Conservation (phyloP, 495 filamentous ascomycete species). For the Corynascus novoguineensis region DNA sequence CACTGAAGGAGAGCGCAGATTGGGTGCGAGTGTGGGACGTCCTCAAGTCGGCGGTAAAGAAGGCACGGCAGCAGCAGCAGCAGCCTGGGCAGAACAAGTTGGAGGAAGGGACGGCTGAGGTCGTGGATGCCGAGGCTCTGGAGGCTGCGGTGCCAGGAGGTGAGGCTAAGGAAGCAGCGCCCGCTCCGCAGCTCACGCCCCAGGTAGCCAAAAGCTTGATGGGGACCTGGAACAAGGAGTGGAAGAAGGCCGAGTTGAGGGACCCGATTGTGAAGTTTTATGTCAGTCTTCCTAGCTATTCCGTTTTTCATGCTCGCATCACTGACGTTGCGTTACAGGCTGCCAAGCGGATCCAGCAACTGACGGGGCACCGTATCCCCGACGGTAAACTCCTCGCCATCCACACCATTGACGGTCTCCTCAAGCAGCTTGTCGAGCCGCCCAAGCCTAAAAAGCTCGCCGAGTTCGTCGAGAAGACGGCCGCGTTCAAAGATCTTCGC, state of each 20-base stretch:
- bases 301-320: not conserved
- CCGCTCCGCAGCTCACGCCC: conserved; percentile 9
- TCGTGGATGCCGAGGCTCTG: not conserved
- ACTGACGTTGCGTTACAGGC: conserved; percentile 43
- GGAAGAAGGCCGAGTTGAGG: conserved; percentile 51
- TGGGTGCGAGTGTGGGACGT: conserved; percentile 5
- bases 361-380: conserved; percentile 66
- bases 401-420: conserved; percentile 50
- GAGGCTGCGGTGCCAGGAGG: not conserved
- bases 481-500: conserved; percentile 46
- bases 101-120: not conserved
- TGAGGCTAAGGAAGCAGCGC: not conserved
- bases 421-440: conserved; percentile 48
- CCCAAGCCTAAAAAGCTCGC: conserved; percentile 55
- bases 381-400: conserved; percentile 57
- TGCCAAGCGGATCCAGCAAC: conserved; percentile 68
- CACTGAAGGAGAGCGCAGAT: conserved; percentile 16
- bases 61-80: conserved; percentile 3
- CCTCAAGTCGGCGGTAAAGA: conserved; percentile 8
- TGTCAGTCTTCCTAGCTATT: conserved; percentile 32
- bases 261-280: conserved; percentile 66
- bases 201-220: conserved; percentile 28
- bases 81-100: not conserved
- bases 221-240: conserved; percentile 41
- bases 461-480: conserved; percentile 38